Evolutionary conservation across 305 asterid species (phyloP).

Genomic region (Fraxinus sp.): DNA sequence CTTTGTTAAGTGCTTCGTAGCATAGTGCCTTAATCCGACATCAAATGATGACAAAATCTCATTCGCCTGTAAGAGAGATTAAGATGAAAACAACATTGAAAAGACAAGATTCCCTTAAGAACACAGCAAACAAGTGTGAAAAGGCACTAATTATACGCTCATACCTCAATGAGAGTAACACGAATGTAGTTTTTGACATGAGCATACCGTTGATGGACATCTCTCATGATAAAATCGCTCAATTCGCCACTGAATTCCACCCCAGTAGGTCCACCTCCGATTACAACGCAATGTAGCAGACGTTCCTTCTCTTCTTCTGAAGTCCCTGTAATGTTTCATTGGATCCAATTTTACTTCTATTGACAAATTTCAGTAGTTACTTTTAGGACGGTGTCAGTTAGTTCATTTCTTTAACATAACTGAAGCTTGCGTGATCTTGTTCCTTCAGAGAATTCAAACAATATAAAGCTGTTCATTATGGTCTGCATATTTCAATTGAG

Average conservation of each 20-base stretch:
- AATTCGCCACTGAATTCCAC: slow-evolving; percentile 89
- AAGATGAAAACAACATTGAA: slow-evolving; percentile 7
- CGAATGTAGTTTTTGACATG: slow-evolving; percentile 81
- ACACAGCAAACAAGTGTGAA: not conserved
- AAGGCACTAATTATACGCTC: not conserved
- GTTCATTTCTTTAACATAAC: not conserved
- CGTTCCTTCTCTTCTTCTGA: slow-evolving; percentile 84
- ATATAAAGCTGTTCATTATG: not conserved
- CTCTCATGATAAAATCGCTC: slow-evolving; percentile 85
- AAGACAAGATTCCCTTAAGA: not conserved
- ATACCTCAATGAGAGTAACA: slow-evolving; percentile 86
- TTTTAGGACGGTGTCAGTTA: not conserved
- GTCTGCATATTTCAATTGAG: not conserved
- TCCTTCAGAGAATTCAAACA: not conserved
- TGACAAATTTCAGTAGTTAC: not conserved
- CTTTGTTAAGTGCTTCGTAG: slow-evolving; percentile 87
- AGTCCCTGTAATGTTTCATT: slow-evolving; percentile 48
- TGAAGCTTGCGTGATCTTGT: not conserved
- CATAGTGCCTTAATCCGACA: slow-evolving; percentile 73
- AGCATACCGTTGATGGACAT: slow-evolving; percentile 63
- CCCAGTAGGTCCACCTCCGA: slow-evolving; percentile 97
- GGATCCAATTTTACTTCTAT: not conserved
- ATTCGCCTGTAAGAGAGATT: slow-evolving; percentile 52
- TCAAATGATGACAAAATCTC: slow-evolving; percentile 88
- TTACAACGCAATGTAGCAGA: slow-evolving; percentile 76